These are phyloP conservation scores for Ambrosiella cleistominuta DNA, from an alignment of 2,329 filamentous ascomycete genomes.

Conservation along the genomic window DNA sequence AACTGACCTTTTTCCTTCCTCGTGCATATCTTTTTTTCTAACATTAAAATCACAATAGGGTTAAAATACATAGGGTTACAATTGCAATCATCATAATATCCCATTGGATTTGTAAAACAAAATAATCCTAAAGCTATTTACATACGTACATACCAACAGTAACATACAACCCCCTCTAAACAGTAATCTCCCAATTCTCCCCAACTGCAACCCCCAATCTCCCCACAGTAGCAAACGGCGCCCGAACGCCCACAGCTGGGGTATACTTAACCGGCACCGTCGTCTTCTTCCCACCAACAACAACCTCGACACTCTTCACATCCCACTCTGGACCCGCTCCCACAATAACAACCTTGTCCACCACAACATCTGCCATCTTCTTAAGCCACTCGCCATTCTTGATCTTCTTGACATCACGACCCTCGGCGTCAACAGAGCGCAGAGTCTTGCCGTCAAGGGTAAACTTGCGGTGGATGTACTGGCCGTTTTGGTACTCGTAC, in stretches of 20 bases:
- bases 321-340: constrained; percentile 59
- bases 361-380: constrained; percentile 55
- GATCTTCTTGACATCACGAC: constrained; percentile 34
- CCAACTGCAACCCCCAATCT: constrained; percentile 34
- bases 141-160: not conserved
- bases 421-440: constrained; percentile 50
- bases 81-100: too few relatives aligned
- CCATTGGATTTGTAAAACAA: too few relatives aligned
- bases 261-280: constrained; percentile 44
- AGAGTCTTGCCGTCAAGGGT: constrained; percentile 43
- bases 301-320: constrained; percentile 40
- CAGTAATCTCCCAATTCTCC: constrained; percentile 33
- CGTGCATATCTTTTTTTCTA: too few relatives aligned
- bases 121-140: not conserved
- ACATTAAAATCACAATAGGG: too few relatives aligned
- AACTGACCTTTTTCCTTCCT: too few relatives aligned
- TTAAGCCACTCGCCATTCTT: constrained; percentile 56
- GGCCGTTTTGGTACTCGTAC: constrained; percentile 71
- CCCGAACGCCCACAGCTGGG: constrained; percentile 27
- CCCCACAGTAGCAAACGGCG: constrained; percentile 35
- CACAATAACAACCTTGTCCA: constrained; percentile 74
- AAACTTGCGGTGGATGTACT: constrained; percentile 77
- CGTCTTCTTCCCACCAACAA: constrained; percentile 34
- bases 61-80: too few relatives aligned
- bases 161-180: constrained; percentile 14